Evolutionary conservation across 78 protist species (phyloP), one percentile per base, ranked within the genome.

Genomic region (Tieghemostelium lacteum): DNA sequence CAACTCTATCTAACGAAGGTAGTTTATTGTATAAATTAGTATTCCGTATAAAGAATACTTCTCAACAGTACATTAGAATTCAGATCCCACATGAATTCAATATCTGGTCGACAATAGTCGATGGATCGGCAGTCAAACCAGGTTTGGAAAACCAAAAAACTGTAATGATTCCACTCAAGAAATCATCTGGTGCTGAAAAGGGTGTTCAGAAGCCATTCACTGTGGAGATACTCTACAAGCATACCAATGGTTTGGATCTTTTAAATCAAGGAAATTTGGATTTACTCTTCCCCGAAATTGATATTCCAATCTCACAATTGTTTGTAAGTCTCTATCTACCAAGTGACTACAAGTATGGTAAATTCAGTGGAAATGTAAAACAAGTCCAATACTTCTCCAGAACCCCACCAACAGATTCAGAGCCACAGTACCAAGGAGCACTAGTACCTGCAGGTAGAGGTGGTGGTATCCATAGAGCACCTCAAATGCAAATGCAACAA

Each of bases 61-160:
- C 66, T 69, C 91, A 83, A 69, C 91, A 83, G 37, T 83, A 83
- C n/a, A 70, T 83, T 31, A 61, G 91, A 57, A 50, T 83, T 45
- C 22, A 70, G 12, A 83, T 83, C 52, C 80, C 50, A n/a, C 91
- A 83, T 20, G 37, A 57, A 83, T 83, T 58, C 57, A 78, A 83
- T 31, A 62, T 83, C 60, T 83, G 91, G 91, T 69, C 78, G 1
- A 69, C 78, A 0, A 83, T 69, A 58, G 91, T 83, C 14, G 76
- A 36, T 6, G 3, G 22, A 1, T 69, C 39, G 3, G 76, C 91
- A 2, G 91, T 83, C n/a, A 83, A 83, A 19, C 91, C 91, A 28
- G 91, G 75, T 28, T 16, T 66, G 12, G 91, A 83, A 29, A 78
- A 83, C 10, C 39, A 69, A 54, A 63, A 66, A 19, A 55, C 49